Base-by-base conservation (phyloP, 441 rosid species). In the Brassica hybrid region DNA sequence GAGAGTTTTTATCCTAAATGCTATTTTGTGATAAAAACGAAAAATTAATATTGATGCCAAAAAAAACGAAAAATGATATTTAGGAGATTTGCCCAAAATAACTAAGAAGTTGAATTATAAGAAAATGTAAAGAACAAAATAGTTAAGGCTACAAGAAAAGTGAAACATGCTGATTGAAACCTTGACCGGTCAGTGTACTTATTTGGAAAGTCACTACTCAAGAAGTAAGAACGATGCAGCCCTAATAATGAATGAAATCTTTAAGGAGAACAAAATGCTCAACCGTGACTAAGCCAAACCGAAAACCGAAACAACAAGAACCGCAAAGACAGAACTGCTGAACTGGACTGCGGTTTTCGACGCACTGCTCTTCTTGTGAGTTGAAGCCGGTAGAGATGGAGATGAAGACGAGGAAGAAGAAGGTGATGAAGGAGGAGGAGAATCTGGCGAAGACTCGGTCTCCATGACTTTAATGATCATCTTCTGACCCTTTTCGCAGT, bases 381-480 rank as follows among this genome's bases (percentile, higher is more conserved):
- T 63, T 32, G 81, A 64, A 2, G 72, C 64, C 19, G 60, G 69
- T 11, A 61, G 72, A 23, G 72, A 58, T 10, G 74, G 10, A 1
- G 76, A 52, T 4, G 69, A 43, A 7, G 79, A 61, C 0, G 71
- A 41, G 4, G 48, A 41, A 41, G 59, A 54, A 16, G 59, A 54
- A 18, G 54, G 54, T 45, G 54, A 19, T 7, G 65, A 17, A 19
- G 73, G 72, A 32, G 71, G 65, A 48, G 76, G 63, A 50, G 75
- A 45, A 6, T 68, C 63, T 12, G 78, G 30, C 0, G 79, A 66
- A 56, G 65, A 41, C 7, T 71, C 85, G 0, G 21, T 17, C 66
- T 79, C 83, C 85, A 92, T 74, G 60, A 94, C 97, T 80, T 88
- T 92, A 11, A 92, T 79, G 81, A 94, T 90, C 90, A 94, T 84